Evolutionary conservation across 805 yeast species (phyloP).

Genomic region (Metschnikowia reukaufii): DNA sequence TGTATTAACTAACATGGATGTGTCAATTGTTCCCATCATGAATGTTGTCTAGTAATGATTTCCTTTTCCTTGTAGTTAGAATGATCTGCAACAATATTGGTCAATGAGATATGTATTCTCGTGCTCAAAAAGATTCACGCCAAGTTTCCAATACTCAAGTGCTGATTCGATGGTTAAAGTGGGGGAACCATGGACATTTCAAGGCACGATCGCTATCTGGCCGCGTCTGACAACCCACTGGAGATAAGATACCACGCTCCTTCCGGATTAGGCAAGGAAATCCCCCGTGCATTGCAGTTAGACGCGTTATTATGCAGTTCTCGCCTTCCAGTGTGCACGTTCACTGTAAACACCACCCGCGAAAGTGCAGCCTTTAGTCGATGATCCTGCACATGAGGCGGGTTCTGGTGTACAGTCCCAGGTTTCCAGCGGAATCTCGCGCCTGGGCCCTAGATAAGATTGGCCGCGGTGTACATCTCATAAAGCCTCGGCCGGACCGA

Average conservation of each 20-base stretch:
- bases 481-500: background rate
- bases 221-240: slow-evolving; percentile 2
- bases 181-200: background rate
- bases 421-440: background rate
- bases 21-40: background rate
- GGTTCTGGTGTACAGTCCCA: background rate
- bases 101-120: too few species aligned
- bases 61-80: too few species aligned
- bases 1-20: background rate
- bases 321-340: background rate
- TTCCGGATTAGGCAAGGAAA: slow-evolving; percentile 12
- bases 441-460: background rate
- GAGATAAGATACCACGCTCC: slow-evolving; percentile 15
- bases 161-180: slow-evolving; percentile 1
- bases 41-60: too few species aligned
- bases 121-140: too few species aligned
- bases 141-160: background rate
- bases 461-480: background rate
- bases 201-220: slow-evolving; percentile 1
- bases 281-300: slow-evolving; percentile 11
- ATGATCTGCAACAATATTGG: too few species aligned
- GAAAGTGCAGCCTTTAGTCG: background rate
- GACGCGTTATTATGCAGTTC: slow-evolving; percentile 1
- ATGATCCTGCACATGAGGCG: background rate
- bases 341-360: background rate